Conservation (phyloP, 2,329 filamentous ascomycete genomes). For the Calonectria henricotiae region DNA sequence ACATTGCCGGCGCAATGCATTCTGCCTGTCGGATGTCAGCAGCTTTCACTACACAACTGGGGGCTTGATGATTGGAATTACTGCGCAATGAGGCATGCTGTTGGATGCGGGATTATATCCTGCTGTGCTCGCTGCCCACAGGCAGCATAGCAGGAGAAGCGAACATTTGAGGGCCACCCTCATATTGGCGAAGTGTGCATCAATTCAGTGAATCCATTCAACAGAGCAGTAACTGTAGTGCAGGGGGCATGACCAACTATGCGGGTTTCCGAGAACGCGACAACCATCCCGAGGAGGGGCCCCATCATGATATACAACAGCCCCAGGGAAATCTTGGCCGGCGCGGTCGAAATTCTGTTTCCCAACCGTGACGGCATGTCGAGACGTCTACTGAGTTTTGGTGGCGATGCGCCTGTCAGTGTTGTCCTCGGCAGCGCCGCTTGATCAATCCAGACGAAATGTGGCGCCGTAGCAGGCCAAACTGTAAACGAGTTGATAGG, state of each 20-base stretch:
- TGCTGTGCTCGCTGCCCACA: background rate
- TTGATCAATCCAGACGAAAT: constrained; percentile 18
- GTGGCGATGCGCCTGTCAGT: background rate
- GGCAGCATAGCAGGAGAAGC: constrained; percentile 12
- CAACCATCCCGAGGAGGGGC: background rate
- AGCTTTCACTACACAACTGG: background rate
- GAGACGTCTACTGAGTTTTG: background rate
- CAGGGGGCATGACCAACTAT: too few relatives aligned
- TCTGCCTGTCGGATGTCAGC: background rate
- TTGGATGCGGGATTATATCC: constrained; percentile 1
- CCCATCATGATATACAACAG: constrained; percentile 11
- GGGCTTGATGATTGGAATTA: background rate
- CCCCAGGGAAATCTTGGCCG: background rate
- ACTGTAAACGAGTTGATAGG: background rate
- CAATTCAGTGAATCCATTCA: background rate
- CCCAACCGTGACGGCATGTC: constrained; percentile 10
- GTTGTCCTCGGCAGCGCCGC: background rate
- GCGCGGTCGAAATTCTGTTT: constrained; percentile 5
- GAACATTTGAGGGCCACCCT: constrained; percentile 1
- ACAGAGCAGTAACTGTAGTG: background rate
- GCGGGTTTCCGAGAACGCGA: background rate
- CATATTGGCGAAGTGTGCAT: background rate
- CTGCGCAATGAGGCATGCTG: constrained; percentile 15
- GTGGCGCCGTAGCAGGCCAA: background rate
- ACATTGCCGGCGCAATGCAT: background rate